Base-by-base conservation (phyloP, 2,329 filamentous ascomycete species). In the Neofusicoccum sp. region DNA sequence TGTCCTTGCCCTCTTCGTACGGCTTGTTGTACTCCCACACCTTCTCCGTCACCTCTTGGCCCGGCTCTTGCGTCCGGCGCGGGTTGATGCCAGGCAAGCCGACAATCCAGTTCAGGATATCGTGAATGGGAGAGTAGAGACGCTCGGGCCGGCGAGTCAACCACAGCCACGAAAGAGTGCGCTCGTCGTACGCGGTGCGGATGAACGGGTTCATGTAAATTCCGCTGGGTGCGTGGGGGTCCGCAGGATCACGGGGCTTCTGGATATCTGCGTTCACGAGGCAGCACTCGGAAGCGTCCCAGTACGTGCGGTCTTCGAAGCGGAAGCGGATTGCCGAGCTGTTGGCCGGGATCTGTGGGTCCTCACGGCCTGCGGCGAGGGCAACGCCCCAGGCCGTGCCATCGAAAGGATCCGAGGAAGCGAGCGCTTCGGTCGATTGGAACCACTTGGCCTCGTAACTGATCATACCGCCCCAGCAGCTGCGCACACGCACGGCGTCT, bases 401-500 rank as follows among this genome's bases (percentile, higher is more conserved):
- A 24, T 54, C 49, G 24, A 26, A 20, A 20, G 59, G 59, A 43
- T 61, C 59, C 6, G 59, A 44, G 24, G 43, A 49, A 28, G 43
- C 41, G 26, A 61, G 49, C 24, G 43, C 49, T 24, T 45, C n/a
- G 6, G 49, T 24, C 8, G 31, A 56, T 3, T 86, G 83, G 48
- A 88, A 83, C 71, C 83, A 86, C 48, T 76, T 75, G 1, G 84
- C 86, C 68, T 87, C 82, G 73, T 87, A 87, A 2, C 84, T 84
- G 2, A 85, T 86, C 84, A 91, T 91, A 24, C 89, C 89, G 57
- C 88, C 87, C 89, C 89, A 92, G 74, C 89, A 92, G 64, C 86
- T 87, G 66, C 82, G 84, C 1, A 91, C 89, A 7, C 85, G 82
- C 1, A 92, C 88, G 0, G 88, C 84, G 65, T 87, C 85, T 38